These are phyloP conservation scores for Silene coronaria DNA, from an alignment of 179 eudicot species.

Conservation along the genomic window DNA sequence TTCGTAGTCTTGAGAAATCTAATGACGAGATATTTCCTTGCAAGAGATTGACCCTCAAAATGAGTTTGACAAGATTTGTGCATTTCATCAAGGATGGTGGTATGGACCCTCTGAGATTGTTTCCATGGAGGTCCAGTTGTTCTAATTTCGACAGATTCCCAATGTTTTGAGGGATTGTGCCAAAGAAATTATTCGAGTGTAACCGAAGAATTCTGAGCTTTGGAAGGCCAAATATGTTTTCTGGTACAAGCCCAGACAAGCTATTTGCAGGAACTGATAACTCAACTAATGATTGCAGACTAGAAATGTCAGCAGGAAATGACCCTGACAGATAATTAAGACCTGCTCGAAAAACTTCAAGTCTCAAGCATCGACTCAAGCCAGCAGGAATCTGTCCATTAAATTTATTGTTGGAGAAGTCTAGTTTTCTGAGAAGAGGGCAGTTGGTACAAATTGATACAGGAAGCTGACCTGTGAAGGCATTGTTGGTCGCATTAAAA, in stretches of 20 bases:
- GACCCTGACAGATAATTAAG: slow-evolving; percentile 46
- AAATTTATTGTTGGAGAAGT: slow-evolving; percentile 54
- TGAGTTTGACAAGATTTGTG: slow-evolving; percentile 37
- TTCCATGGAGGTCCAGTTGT: slow-evolving; percentile 37
- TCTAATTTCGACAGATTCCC: slow-evolving; percentile 45
- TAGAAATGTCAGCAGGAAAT: slow-evolving; percentile 44
- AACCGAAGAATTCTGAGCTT: slow-evolving; percentile 40
- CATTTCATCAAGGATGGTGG: slow-evolving; percentile 54
- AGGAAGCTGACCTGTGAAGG: slow-evolving; percentile 49
- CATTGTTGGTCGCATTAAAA: slow-evolving; percentile 55
- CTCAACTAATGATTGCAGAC: neutral
- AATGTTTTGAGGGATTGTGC: slow-evolving; percentile 43
- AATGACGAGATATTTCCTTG: slow-evolving; percentile 51
- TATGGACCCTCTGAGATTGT: slow-evolving; percentile 39
- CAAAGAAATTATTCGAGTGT: slow-evolving; percentile 38
- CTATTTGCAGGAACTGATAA: too few species aligned
- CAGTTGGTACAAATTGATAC: slow-evolving; percentile 34
- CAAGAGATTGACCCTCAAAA: slow-evolving; percentile 43
- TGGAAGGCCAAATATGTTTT: slow-evolving; percentile 30
- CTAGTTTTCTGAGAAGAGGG: slow-evolving; percentile 35
- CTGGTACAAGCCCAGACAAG: slow-evolving; percentile 37
- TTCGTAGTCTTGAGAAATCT: slow-evolving; percentile 48
- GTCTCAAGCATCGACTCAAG: slow-evolving; percentile 38
- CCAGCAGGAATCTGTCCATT: slow-evolving; percentile 41
- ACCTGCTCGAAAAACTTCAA: slow-evolving; percentile 51